A percentile compares a stretch with the other conserved stretches of the same genome.
Evolutionary conservation across 139 green algal genomes (phyloP).

Genomic region (Tetradesmus obliquus): DNA sequence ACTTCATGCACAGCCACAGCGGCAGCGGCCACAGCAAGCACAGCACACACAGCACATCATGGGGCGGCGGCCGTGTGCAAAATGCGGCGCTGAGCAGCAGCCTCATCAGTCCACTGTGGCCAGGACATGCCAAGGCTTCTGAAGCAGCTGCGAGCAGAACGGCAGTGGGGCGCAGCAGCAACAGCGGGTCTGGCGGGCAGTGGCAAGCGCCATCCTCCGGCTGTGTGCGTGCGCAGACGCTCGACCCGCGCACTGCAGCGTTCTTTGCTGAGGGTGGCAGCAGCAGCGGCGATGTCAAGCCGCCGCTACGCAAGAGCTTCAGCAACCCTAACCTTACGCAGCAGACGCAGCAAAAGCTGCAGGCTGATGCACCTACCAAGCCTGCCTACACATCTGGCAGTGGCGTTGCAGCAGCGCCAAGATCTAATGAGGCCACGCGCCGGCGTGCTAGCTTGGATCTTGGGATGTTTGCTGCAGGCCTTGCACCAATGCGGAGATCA

Average conservation of each 20-base stretch:
- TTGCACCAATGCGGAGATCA: not conserved
- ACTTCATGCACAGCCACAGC: conserved; percentile 4
- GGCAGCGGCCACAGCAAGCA: not conserved
- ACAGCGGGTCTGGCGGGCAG: not conserved
- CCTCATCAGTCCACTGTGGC: not conserved
- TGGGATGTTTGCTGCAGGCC: not conserved
- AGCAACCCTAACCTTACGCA: not conserved
- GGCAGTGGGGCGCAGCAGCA: not conserved
- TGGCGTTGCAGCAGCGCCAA: not conserved
- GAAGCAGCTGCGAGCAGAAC: not conserved
- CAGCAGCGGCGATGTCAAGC: not conserved
- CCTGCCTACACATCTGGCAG: not conserved
- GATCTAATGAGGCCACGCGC: not conserved
- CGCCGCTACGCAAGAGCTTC: not conserved
- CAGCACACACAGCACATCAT: not conserved
- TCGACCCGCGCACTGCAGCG: not conserved
- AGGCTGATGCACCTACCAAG: not conserved
- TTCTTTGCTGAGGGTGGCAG: not conserved
- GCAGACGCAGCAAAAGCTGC: not conserved
- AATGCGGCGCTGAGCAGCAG: not conserved
- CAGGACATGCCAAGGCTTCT: not conserved
- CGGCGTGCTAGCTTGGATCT: not conserved
- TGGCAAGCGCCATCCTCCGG: not conserved
- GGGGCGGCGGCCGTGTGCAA: not conserved
- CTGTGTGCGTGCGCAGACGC: not conserved